Base-by-base conservation (phyloP, 2,329 filamentous ascomycete species). In the Claviceps humidiphila region DNA sequence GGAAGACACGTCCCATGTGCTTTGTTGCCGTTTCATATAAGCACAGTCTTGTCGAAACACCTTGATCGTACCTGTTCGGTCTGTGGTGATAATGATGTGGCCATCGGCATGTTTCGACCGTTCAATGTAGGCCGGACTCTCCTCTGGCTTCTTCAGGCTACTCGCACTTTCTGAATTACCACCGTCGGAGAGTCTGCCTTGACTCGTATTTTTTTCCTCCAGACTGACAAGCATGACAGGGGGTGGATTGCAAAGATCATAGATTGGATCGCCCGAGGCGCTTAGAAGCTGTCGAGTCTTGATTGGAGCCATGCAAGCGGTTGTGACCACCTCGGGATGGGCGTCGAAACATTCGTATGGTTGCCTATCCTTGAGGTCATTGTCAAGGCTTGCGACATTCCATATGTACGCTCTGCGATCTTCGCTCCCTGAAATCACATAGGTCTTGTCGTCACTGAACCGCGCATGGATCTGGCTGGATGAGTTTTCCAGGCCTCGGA, bases 1-100 rank as follows among this genome's bases (percentile, higher is more conserved):
- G 16, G 86, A 91, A 1, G 78, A 77, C 0, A 84, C 81, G 58
- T 95, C 89, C 84, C 85, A 91, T 40, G 76, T 79, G 52, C 89
- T 87, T 53, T 82, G 78, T 52, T 80, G 77, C 5, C 91, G 82
- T 67, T 95, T 95, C 48, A 75, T 68, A 59, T 79, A 88, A 0
- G 91, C 93, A 63, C 91, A 96, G 64, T 98, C 93, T 66, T 97
- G 91, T 20, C 93, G 81, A 64, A 96, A 96, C 0, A 97, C 85
- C 64, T 96, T 96, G 69, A 98, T 93, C 26, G 82, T 80, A 39
- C 93, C 93, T 0, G 81, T 82, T 60, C 89, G 88, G 64, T 96
- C 91, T 1, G 90, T 87, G 0, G 91, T 95, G 49, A 97, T 80
- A 52, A 98, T 84, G 56, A 98, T 96, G 60, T 95, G 88, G 26